Base-by-base conservation (phyloP, 345 rosid species). In the Rhodomyrtus tomentosa region DNA sequence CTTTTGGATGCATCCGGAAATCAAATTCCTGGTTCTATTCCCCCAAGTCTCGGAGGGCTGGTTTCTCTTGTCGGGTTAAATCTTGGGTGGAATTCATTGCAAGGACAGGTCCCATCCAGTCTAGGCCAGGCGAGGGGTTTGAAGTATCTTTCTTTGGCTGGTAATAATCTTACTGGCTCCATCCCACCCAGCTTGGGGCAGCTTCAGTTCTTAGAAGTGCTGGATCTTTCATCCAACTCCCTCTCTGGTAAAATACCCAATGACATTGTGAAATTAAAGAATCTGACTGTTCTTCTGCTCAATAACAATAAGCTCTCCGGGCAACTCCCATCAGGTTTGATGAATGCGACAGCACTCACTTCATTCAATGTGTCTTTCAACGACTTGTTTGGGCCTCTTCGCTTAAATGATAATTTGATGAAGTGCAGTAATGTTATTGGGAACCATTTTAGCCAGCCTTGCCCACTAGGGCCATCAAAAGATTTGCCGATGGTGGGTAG, bases 301-400 rank as follows among this genome's bases (percentile, higher is more conserved):
- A 85, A 92, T 81, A 88, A 91, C 86, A 93, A 93, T 85, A 91
- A 87, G 50, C 91, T 93, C 25, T 90, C 92, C 5, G 96, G 95
- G 85, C 85, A 87, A 84, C 92, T 93, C 62, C 95, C 96, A n/a
- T 83, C 90, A 3, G 91, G 90, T 84, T 85, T 93, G 82, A 90
- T 91, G 72, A 90, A 90, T 87, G 87, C 81, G 55, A 83, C 94
- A 10, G 50, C 83, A 27, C 94, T 93, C 55, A 84, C 90, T n/a
- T 84, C 85, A 5, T 90, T 93, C 87, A 91, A 93, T 80, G 91
- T 91, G 84, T 93, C 96, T 59, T 90, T 89, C 87, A 92, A 93
- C 83, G 84, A 93, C 89, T 84, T 93, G 82, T 91, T 94, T 24
- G 96, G 96, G 81, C 91, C 93, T 16, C 85, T 93, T 87, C 95